These are phyloP conservation scores for Cinchona pubescens DNA, from an alignment of 257 asterid genomes.

Conservation along the genomic window DNA sequence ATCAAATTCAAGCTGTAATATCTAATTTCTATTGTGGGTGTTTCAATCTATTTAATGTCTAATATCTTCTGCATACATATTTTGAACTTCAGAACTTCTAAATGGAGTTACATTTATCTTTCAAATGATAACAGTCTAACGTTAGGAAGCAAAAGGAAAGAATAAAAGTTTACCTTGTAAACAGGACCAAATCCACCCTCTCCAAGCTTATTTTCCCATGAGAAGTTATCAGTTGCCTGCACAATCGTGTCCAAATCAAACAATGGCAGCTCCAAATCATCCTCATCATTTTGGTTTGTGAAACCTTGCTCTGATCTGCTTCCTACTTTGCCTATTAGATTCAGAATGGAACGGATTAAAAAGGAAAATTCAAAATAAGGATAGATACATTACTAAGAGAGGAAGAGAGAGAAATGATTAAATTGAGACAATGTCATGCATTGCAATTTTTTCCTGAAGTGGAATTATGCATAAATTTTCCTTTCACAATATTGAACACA, in stretches of 20 bases:
- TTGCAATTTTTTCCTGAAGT: not conserved
- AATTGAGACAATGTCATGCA: not conserved
- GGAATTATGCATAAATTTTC: not conserved
- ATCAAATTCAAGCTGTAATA: not conserved
- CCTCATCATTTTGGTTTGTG: not conserved
- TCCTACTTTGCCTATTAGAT: conserved; percentile 3
- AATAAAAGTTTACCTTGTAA: conserved; percentile 34
- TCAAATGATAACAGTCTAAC: not conserved
- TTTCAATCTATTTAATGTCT: not conserved
- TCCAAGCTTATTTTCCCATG: conserved; percentile 40
- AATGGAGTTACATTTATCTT: not conserved
- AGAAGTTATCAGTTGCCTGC: conserved; percentile 41
- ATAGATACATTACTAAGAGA: not conserved
- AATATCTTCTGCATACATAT: too few relatives aligned
- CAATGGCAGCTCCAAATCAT: conserved; percentile 39
- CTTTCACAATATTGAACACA: not conserved
- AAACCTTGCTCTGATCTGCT: conserved; percentile 1
- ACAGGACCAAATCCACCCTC: conserved; percentile 64
- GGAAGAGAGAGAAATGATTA: not conserved
- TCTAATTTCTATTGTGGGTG: not conserved
- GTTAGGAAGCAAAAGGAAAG: not conserved
- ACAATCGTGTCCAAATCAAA: conserved; percentile 27
- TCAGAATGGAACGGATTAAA: not conserved
- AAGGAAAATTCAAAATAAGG: not conserved
- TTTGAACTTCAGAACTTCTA: not conserved